A percentile compares a stretch with the other conserved stretches of the same genome.
Evolutionary conservation across 257 asterid species (phyloP).

Genomic region (Handroanthus guayacan): DNA sequence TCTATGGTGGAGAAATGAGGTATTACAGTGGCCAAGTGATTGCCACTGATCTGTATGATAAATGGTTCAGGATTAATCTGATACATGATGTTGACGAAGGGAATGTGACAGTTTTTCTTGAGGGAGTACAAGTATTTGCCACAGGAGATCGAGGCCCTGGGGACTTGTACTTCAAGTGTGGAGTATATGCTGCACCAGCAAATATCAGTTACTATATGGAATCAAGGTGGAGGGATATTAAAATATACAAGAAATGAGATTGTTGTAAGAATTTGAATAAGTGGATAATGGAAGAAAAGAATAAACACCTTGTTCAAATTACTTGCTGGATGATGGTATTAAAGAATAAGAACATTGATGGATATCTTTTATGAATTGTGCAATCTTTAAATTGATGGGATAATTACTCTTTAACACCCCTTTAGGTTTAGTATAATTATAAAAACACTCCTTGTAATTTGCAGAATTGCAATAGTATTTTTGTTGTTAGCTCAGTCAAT

Average conservation of each 20-base stretch:
- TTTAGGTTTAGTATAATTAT: too few species aligned
- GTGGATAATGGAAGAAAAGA: not conserved
- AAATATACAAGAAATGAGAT: constrained; percentile 43
- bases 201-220: constrained; percentile 50
- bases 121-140: constrained; percentile 34
- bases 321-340: not conserved
- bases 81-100: constrained; percentile 46
- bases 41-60: constrained; percentile 36
- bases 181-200: constrained; percentile 49
- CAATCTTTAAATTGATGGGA: too few species aligned
- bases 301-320: not conserved
- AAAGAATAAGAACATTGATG: too few species aligned
- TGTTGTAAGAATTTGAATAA: not conserved
- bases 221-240: constrained; percentile 49
- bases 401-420: too few species aligned
- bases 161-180: constrained; percentile 48
- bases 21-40: constrained; percentile 40
- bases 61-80: constrained; percentile 44
- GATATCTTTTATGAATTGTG: too few species aligned
- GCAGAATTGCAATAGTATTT: too few species aligned
- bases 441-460: too few species aligned
- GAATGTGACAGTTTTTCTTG: constrained; percentile 38
- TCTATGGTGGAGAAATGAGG: constrained; percentile 44
- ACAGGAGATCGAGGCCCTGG: constrained; percentile 44
- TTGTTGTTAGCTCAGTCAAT: too few species aligned